These are phyloP conservation scores for Chlamydomonas eustigma DNA, from an alignment of 139 green algal genomes.

Conservation along the genomic window DNA sequence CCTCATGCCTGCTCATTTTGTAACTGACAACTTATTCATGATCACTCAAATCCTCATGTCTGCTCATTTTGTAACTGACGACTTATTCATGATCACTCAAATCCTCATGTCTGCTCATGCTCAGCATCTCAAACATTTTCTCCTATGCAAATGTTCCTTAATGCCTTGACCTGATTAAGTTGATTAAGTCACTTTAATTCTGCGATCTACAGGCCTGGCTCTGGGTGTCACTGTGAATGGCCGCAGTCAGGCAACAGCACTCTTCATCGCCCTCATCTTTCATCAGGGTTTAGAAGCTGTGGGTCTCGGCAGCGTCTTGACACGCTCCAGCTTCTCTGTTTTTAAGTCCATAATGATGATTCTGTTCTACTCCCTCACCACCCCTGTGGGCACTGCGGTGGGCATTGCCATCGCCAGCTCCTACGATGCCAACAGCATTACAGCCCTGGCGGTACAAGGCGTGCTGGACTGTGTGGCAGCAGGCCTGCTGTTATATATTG, in stretches of 20 bases:
- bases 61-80: too few relatives aligned
- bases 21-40: too few relatives aligned
- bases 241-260: slow-evolving; percentile 4
- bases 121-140: slow-evolving; percentile 35
- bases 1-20: too few relatives aligned
- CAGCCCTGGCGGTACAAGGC: slow-evolving; percentile 35
- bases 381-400: slow-evolving; percentile 56
- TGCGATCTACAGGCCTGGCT: slow-evolving; percentile 35
- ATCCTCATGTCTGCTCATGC: neutral
- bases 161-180: too few relatives aligned
- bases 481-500: slow-evolving; percentile 63
- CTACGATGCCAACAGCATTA: neutral
- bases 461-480: slow-evolving; percentile 50
- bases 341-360: slow-evolving; percentile 28
- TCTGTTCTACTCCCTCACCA: slow-evolving; percentile 46
- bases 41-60: too few relatives aligned
- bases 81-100: too few relatives aligned
- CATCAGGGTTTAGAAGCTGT: slow-evolving; percentile 57
- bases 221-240: slow-evolving; percentile 39
- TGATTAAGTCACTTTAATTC: slow-evolving; percentile 38
- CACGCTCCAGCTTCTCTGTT: slow-evolving; percentile 27
- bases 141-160: too few relatives aligned
- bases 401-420: slow-evolving; percentile 14
- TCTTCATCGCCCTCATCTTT: slow-evolving; percentile 55
- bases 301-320: slow-evolving; percentile 40